Evolutionary conservation across 352 stramenopile species (phyloP), one percentile per base, ranked within the genome.

Genomic region (Phytophthora europaea): DNA sequence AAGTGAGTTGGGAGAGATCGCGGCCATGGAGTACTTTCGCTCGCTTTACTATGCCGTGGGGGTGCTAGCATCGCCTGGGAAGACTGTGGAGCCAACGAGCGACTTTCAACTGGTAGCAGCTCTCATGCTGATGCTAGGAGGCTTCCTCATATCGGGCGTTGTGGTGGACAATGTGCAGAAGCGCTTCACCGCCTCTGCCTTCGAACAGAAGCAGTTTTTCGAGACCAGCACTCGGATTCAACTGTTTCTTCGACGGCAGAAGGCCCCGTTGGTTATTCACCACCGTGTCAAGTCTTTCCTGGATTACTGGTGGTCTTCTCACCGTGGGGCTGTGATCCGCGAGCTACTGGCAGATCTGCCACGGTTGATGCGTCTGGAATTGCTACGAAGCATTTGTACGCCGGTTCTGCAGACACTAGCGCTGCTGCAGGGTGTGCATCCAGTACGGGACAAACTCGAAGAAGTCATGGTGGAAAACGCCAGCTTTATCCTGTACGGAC

Each of bases 301-400:
- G 12, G 82, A 89, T 57, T 89, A 86, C 61, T 89, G 82, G 82
- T 89, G 82, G 82, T 83, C 77, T 2, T 78, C 80, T 0, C 82
- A 89, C 61, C 80, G 82, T 12, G 82, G 82, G 8, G 82, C 82
- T 0, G 74, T 82, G 4, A 80, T 79, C 13, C 67, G 73, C 1
- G 75, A 87, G 7, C 54, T 89, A 7, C 61, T 89, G 0, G 61
- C 73, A 9, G 82, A 87, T 47, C 75, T 89, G 0, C 82, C 82
- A 0, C 68, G 72, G 28, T 69, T 67, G 2, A 78, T 89, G 54
- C 75, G 76, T 13, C 70, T 80, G 5, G 70, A 89, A 12, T 72
- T 89, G 15, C 56, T 86, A 2, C 48, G 62, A 18, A 77, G 72
- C 18, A 86, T 89, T 34, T 84, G 72, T 34, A 31, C 57, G n/a